Conservation (phyloP, 441 rosid species). For the Arabidopsis lyrata region DNA sequence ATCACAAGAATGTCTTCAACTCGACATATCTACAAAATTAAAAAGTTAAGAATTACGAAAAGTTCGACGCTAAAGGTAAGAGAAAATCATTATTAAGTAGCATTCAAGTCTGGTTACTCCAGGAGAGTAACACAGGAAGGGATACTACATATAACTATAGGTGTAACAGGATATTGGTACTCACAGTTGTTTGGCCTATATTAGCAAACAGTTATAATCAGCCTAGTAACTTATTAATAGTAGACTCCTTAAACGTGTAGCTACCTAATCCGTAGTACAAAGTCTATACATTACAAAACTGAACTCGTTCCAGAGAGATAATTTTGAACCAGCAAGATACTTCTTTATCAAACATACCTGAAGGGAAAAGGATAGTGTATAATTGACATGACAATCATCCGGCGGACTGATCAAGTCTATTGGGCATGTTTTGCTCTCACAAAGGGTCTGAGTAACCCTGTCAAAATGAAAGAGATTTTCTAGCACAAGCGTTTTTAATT, state of each 20-base stretch:
- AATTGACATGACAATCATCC: constrained; percentile 98
- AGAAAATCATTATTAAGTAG: constrained; percentile 11
- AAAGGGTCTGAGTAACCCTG: constrained; percentile 84
- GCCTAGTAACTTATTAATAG: constrained; percentile 8
- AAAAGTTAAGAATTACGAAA: constrained; percentile 7
- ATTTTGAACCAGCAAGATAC: constrained; percentile 34
- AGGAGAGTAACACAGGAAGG: constrained; percentile 25
- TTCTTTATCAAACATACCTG: constrained; percentile 63
- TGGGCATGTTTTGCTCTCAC: constrained; percentile 87
- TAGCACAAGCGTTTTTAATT: constrained; percentile 9
- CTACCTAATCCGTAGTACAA: constrained; percentile 1
- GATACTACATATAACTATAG: constrained; percentile 12
- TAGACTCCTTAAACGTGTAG: constrained; percentile 19
- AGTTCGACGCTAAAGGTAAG: not conserved
- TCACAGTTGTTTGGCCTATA: constrained; percentile 22
- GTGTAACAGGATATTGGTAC: constrained; percentile 6
- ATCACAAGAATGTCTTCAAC: constrained; percentile 95
- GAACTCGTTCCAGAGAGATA: constrained; percentile 10
- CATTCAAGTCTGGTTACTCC: constrained; percentile 17
- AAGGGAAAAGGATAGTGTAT: constrained; percentile 89
- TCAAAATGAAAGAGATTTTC: constrained; percentile 34
- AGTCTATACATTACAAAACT: constrained; percentile 30
- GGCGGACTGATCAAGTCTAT: constrained; percentile 93
- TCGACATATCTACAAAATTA: constrained; percentile 77
- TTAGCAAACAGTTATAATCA: constrained; percentile 25